Conservation (phyloP, 805 yeast genomes). For the Metschnikowia dekortorum region DNA sequence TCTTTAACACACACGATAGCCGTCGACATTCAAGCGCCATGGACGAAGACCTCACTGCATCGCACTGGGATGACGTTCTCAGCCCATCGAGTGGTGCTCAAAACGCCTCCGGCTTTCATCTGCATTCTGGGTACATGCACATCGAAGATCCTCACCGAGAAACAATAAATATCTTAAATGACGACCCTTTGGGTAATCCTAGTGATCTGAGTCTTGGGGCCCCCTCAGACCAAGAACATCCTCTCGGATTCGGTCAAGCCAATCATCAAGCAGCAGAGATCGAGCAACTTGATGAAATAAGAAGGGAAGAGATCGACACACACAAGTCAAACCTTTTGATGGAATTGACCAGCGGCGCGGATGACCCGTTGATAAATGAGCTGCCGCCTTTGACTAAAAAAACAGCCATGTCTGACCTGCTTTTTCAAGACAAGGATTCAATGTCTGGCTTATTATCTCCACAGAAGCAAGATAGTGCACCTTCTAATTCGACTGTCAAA, state of each 20-base stretch:
- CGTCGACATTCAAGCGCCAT: slow-evolving; percentile 15
- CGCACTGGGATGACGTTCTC: slow-evolving; percentile 60
- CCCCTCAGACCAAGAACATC: background rate
- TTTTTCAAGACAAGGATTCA: slow-evolving; percentile 32
- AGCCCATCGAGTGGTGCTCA: slow-evolving; percentile 22
- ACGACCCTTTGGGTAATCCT: slow-evolving; percentile 12
- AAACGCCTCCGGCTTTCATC: slow-evolving; percentile 6
- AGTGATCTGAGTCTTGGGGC: slow-evolving; percentile 10
- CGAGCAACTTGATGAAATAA: slow-evolving; percentile 26
- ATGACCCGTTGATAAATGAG: slow-evolving; percentile 7
- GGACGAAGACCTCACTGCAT: slow-evolving; percentile 51
- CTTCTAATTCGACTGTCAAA: slow-evolving; percentile 10
- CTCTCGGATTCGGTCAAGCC: slow-evolving; percentile 4
- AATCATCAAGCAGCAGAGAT: slow-evolving; percentile 14
- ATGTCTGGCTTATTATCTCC: background rate
- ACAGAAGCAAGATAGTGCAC: slow-evolving; percentile 1
- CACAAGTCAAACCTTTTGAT: slow-evolving; percentile 17
- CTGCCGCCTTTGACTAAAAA: slow-evolving; percentile 13
- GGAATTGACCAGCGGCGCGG: slow-evolving; percentile 14
- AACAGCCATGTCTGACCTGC: slow-evolving; percentile 19
- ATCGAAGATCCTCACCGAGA: slow-evolving; percentile 13
- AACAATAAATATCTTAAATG: slow-evolving; percentile 5
- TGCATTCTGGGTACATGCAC: slow-evolving; percentile 13
- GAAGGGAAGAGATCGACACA: slow-evolving; percentile 30
- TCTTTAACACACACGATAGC: background rate